These are phyloP conservation scores for Lanmaoa pseudosensibilis DNA, from an alignment of 768 basidiomycete genomes.

Conservation along the genomic window DNA sequence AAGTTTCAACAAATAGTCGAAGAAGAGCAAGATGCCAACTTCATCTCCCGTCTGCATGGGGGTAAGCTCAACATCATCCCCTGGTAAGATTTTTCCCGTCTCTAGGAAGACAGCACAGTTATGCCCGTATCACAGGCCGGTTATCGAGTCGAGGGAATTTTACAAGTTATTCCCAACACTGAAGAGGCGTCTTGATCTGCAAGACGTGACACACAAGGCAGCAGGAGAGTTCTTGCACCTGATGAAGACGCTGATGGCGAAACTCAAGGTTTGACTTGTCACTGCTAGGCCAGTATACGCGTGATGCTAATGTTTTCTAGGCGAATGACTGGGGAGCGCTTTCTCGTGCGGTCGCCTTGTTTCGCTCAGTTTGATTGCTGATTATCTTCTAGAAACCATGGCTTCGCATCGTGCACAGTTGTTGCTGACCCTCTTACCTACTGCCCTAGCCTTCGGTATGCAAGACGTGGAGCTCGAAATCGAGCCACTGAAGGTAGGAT, in stretches of 20 bases:
- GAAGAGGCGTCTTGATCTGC: slow-evolving; percentile 47
- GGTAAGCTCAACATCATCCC: slow-evolving; percentile 58
- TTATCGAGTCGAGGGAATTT: slow-evolving; percentile 62
- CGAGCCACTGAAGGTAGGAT: slow-evolving; percentile 50
- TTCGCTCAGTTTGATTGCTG: neutral
- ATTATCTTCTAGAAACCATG: slow-evolving; percentile 40
- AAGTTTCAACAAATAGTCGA: slow-evolving; percentile 62
- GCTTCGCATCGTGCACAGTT: slow-evolving; percentile 46
- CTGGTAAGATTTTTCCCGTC: slow-evolving; percentile 36
- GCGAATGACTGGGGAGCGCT: slow-evolving; percentile 64
- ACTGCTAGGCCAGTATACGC: neutral
- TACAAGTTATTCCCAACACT: slow-evolving; percentile 51
- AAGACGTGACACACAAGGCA: slow-evolving; percentile 46
- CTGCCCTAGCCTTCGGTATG: slow-evolving; percentile 49
- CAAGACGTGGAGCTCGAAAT: slow-evolving; percentile 44
- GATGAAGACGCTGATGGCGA: slow-evolving; percentile 64
- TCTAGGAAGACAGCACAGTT: neutral
- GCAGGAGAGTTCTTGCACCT: slow-evolving; percentile 56
- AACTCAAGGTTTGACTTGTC: slow-evolving; percentile 48
- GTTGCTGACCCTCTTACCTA: slow-evolving; percentile 41
- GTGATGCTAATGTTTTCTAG: slow-evolving; percentile 30
- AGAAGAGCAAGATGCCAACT: slow-evolving; percentile 59
- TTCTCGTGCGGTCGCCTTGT: slow-evolving; percentile 43
- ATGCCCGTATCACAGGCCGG: slow-evolving; percentile 34
- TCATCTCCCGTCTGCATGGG: slow-evolving; percentile 57